Percentiles rank a stretch among this genome's conserved stretches.
These are phyloP conservation scores for Phlegmacium glaucopus DNA, from an alignment of 768 basidiomycete genomes.

Conservation along the genomic window DNA sequence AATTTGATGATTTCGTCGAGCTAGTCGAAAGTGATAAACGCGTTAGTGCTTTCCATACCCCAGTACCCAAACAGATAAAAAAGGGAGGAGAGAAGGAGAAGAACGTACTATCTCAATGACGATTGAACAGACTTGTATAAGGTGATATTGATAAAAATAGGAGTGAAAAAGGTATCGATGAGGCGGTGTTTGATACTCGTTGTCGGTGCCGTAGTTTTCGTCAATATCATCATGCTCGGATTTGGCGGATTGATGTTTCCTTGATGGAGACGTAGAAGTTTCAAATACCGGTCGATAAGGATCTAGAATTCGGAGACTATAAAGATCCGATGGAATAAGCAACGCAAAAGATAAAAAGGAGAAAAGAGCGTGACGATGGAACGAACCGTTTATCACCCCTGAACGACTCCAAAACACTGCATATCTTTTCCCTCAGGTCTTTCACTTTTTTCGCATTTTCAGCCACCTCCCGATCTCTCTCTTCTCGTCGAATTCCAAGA, in stretches of 20 bases:
- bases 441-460: conserved; percentile 25
- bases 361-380: not conserved
- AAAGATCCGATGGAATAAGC: not conserved
- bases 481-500: conserved; percentile 6
- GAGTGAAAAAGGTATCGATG: conserved; percentile 74
- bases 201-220: conserved; percentile 9
- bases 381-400: conserved; percentile 45
- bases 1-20: conserved; percentile 52
- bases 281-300: conserved; percentile 54
- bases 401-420: conserved; percentile 43
- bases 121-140: conserved; percentile 36
- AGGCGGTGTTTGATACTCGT: conserved; percentile 41
- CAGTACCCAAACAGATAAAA: not conserved
- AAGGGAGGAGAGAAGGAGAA: not conserved
- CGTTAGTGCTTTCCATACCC: not conserved
- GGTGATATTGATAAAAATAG: conserved; percentile 67
- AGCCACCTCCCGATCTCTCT: conserved; percentile 24
- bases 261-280: not conserved
- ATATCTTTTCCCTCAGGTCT: conserved; percentile 35
- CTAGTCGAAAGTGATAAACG: conserved; percentile 34
- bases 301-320: conserved; percentile 49
- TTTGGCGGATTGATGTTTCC: not conserved
- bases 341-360: not conserved
- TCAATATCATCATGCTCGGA: conserved; percentile 13
- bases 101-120: conserved; percentile 39